These are phyloP conservation scores for Isoetes taiwanensis DNA, from an alignment of 75 land plant genomes.

Conservation along the genomic window DNA sequence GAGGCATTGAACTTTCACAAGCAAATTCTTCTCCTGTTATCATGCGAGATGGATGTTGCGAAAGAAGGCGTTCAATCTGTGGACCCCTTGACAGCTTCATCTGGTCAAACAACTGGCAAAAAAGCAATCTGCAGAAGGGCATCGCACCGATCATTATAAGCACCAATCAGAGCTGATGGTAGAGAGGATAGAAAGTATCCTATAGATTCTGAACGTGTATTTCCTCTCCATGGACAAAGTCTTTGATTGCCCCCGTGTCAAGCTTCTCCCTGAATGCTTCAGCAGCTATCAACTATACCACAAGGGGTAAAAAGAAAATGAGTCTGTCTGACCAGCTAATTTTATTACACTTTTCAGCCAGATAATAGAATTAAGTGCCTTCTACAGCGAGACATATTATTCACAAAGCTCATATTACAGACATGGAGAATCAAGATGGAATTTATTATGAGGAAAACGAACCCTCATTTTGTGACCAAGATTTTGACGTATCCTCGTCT, in stretches of 20 bases:
- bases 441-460: too few species aligned
- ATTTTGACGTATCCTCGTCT: too few species aligned
- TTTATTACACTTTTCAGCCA: too few species aligned
- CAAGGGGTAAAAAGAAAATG: too few species aligned
- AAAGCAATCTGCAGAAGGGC: constrained; percentile 61
- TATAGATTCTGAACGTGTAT: constrained; percentile 69
- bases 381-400: too few species aligned
- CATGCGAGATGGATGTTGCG: constrained; percentile 35
- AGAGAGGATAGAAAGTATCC: constrained; percentile 82
- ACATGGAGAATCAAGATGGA: too few species aligned
- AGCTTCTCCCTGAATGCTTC: constrained; percentile 58
- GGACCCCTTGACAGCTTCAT: constrained; percentile 50
- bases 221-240: constrained; percentile 81
- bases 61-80: constrained; percentile 57
- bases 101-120: constrained; percentile 63
- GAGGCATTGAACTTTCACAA: neutral
- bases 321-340: too few species aligned
- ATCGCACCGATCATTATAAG: constrained; percentile 86
- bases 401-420: too few species aligned
- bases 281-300: too few species aligned
- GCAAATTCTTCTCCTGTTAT: constrained; percentile 12
- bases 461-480: too few species aligned
- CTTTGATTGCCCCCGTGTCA: constrained; percentile 48
- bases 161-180: constrained; percentile 66
- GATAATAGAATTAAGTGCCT: too few species aligned